These are phyloP conservation scores for Brassica juncea DNA, from an alignment of 345 rosid genomes.

Conservation along the genomic window DNA sequence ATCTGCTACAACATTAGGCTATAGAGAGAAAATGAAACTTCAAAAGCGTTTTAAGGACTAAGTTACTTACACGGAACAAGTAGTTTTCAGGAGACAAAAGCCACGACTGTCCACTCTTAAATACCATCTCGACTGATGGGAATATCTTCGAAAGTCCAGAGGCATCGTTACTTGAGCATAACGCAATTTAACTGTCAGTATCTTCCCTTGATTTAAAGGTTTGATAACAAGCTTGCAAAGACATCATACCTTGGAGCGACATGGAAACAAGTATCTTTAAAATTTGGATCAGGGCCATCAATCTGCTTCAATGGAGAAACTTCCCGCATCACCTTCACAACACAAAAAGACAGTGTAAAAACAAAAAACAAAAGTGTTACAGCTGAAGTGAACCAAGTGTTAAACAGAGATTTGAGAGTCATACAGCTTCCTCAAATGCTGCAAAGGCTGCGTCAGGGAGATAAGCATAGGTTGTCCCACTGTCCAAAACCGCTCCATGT, in stretches of 20 bases:
- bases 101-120: constrained; percentile 68
- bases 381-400: not conserved
- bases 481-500: constrained; percentile 77
- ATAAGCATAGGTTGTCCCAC: constrained; percentile 92
- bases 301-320: constrained; percentile 63
- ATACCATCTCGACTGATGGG: constrained; percentile 75
- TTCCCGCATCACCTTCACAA: constrained; percentile 63
- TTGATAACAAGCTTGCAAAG: constrained; percentile 15
- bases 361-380: too few species aligned
- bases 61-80: constrained; percentile 66
- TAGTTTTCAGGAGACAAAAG: constrained; percentile 88
- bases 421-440: constrained; percentile 79
- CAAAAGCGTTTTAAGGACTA: not conserved
- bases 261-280: constrained; percentile 81
- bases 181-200: constrained; percentile 29
- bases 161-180: constrained; percentile 53
- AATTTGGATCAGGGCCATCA: constrained; percentile 89
- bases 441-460: constrained; percentile 77
- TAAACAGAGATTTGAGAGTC: constrained; percentile 20
- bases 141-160: constrained; percentile 58
- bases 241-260: constrained; percentile 64
- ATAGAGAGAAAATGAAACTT: not conserved
- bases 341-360: not conserved
- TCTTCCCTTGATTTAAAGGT: constrained; percentile 3
- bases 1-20: not conserved